Base-by-base conservation (phyloP, 208 protist species). In the Crithidia mellificae region DNA sequence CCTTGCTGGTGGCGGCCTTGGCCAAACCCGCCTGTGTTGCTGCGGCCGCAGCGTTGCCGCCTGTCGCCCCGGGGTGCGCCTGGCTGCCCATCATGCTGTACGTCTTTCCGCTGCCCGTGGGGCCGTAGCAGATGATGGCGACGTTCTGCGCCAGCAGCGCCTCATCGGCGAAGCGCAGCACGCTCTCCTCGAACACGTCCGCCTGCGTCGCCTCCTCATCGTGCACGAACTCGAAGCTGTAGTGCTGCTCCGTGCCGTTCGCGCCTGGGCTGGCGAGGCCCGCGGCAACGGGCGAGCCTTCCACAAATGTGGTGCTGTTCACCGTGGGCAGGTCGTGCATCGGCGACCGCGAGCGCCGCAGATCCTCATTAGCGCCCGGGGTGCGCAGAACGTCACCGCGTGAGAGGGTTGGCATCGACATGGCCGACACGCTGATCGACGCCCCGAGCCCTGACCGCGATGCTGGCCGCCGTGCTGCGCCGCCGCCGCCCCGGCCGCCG, bases 61-160 rank as follows among this genome's bases (percentile, higher is more conserved):
- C n/a, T n/a, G 91, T 91, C 22, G 97, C 73, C 7, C 94, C 94
- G 14, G 76, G 74, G 50, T 93, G 78, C 43, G 81, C 59, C 44
- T 67, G 46, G 12, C 74, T 84, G 11, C 95, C 95, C 53, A 93
- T 79, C 84, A 98, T 97, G 6, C 94, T 97, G 82, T 97, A 95
- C 17, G 94, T 98, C 69, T 98, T 98, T 24, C 96, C 94, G 47
- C 89, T 92, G 41, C 85, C 84, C 6, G 91, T 97, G 55, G 95
- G 87, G 15, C 93, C 92, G 71, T 96, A 97, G 19, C 91, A 90
- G 64, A 97, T 96, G 69, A 98, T 83, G 69, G 90, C 92, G 0
- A 78, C 74, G 77, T 96, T 92, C 67, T 84, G 84, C 19, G 91
- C 88, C 15, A 82, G 55, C 53, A 83, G 56, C 8, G 77, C 83